phyloP scores from a whole-genome alignment of 352 stramenopile genomes.

The Phytopythium litorale region DNA sequence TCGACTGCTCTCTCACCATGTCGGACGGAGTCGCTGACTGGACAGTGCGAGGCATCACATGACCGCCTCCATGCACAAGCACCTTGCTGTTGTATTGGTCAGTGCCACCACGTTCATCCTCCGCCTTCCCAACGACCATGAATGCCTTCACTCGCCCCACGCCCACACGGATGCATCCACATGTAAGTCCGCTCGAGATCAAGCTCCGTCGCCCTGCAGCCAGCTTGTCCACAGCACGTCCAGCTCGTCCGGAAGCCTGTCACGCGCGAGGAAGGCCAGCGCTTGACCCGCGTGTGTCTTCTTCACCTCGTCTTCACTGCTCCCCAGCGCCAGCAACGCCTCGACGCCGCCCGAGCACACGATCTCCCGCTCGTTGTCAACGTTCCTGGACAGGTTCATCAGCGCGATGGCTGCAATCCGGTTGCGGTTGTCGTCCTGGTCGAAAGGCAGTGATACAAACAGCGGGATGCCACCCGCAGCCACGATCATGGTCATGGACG shows the following conservation, averaged over 20 bases:
- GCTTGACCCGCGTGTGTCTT: not conserved
- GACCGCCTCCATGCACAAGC: too few species aligned
- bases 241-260: not conserved
- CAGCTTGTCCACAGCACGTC: not conserved
- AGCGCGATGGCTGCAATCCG: not conserved
- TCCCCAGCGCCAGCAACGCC: not conserved
- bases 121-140: too few species aligned
- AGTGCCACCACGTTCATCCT: too few species aligned
- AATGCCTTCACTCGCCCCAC: too few species aligned
- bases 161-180: too few species aligned
- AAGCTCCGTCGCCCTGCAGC: not conserved
- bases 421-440: not conserved
- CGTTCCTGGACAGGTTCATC: not conserved
- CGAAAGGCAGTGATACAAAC: not conserved
- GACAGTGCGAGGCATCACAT: too few species aligned
- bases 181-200: too few species aligned
- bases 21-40: too few species aligned
- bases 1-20: too few species aligned
- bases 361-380: not conserved
- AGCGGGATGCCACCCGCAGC: not conserved
- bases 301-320: not conserved
- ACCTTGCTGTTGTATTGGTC: too few species aligned
- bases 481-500: not conserved
- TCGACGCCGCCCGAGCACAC: not conserved
- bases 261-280: not conserved